Base-by-base conservation (phyloP, 305 asterid species). In the Striga hermonthica region DNA sequence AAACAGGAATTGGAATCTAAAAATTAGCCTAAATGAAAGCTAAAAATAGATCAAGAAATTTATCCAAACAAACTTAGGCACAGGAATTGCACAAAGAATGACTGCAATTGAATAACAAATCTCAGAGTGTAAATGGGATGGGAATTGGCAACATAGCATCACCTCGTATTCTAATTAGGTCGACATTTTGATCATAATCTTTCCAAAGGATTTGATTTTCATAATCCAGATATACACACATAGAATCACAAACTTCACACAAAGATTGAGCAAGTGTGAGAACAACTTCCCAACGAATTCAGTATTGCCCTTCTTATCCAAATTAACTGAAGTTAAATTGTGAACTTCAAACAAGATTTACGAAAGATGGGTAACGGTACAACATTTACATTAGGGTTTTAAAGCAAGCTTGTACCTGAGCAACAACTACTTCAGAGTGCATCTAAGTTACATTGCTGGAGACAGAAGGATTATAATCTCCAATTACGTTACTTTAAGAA, bases 1-100 rank as follows among this genome's bases (percentile, higher is more conserved):
- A 36, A 54, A 36, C 62, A 37, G 15, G 56, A 78, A 43, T 62
- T 61, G 64, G 15, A 73, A 65, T 36, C 71, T 61, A 67, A 57
- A 54, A 65, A 45, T 61, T 52, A 28, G 44, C 58, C 66, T 7
- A 60, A 62, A 36, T 39, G 63, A 50, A 36, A 38, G 74, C 34
- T 44, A 48, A 9, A 9, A 44, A 49, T 65, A 41, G 63, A 60
- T 38, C 38, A 43, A 55, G 73, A 66, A 62, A 58, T 66, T 14
- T 61, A 54, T n/a, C 9, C 56, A 47, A 73, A 38, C 61, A 57
- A 28, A 49, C 63, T 67, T 16, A 53, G 12, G 64, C 7, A 53
- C 40, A 61, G 45, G 64, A 43, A 8, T 39, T 36, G 62, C 48
- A 36, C 38, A 43, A 28, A 47, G 8, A 7, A 12, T n/a, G 38